Percentiles rank a stretch among this genome's conserved stretches.
phyloP scores from a whole-genome alignment of 768 basidiomycete species.

The Suillus plorans region DNA sequence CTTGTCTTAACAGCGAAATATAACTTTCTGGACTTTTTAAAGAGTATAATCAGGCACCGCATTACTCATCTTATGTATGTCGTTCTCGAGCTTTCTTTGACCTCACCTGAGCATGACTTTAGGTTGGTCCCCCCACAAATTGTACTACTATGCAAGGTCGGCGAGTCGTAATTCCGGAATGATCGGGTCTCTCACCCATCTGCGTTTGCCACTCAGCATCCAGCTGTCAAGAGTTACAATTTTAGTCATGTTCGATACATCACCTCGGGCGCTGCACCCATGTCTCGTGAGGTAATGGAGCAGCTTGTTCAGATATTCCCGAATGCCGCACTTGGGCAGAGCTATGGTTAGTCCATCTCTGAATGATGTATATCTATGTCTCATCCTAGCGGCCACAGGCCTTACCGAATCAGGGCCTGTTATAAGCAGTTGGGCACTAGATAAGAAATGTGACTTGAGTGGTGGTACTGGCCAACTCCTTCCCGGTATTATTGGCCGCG shows the following conservation, averaged over 20 bases:
- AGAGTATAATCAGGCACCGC: conserved; percentile 43
- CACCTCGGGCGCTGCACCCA: conserved; percentile 56
- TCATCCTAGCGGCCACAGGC: conserved; percentile 34
- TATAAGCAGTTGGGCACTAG: conserved; percentile 44
- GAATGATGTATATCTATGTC: not conserved
- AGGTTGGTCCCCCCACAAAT: conserved; percentile 50
- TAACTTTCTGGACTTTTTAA: conserved; percentile 42
- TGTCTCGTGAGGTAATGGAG: conserved; percentile 48
- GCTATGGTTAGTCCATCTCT: conserved; percentile 44
- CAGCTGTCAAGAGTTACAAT: conserved; percentile 40
- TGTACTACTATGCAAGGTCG: conserved; percentile 51
- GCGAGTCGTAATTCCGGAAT: not conserved
- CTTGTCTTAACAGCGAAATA: conserved; percentile 48
- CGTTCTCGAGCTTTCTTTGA: not conserved
- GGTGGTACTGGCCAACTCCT: conserved; percentile 60
- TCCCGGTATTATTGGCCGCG: conserved; percentile 54
- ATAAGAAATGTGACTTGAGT: conserved; percentile 44
- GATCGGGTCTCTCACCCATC: not conserved
- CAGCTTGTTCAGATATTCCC: conserved; percentile 50
- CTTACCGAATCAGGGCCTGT: conserved; percentile 64
- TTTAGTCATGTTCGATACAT: conserved; percentile 37
- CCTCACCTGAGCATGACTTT: not conserved
- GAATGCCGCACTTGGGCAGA: conserved; percentile 50
- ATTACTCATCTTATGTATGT: conserved; percentile 45
- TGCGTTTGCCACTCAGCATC: conserved; percentile 27